Percentiles rank a stretch among this genome's conserved stretches.
Conservation (phyloP, 129 eudicot species). For the Dittrichia graveolens region DNA sequence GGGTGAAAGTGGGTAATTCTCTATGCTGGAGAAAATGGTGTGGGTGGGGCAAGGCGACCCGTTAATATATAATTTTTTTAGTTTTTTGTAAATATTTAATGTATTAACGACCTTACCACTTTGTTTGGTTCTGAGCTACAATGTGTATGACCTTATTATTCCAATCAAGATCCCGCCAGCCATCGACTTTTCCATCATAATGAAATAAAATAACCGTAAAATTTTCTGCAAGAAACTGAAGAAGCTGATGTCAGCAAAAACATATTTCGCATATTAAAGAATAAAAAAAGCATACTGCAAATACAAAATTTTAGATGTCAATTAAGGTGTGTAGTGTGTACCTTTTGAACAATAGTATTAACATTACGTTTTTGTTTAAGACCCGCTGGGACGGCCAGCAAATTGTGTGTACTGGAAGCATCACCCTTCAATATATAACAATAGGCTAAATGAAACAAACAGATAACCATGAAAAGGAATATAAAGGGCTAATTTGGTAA, state of each 20-base stretch:
- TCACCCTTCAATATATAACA: constrained; percentile 40
- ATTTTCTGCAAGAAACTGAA: constrained; percentile 93
- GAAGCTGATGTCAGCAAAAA: constrained; percentile 26
- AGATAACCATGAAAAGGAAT: background rate
- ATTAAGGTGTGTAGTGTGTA: constrained; percentile 21
- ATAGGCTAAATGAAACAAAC: constrained; percentile 5
- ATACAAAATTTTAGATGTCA: constrained; percentile 4
- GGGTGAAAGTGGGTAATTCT: background rate
- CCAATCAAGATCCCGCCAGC: constrained; percentile 90
- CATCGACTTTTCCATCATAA: constrained; percentile 87
- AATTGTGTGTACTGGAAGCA: constrained; percentile 47
- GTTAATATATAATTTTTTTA: background rate
- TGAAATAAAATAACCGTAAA: constrained; percentile 85
- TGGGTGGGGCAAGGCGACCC: background rate
- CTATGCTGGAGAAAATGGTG: background rate
- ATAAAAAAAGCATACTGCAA: constrained; percentile 9
- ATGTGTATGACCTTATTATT: constrained; percentile 72
- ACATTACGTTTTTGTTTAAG: constrained; percentile 74
- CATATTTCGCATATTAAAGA: constrained; percentile 6
- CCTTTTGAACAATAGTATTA: constrained; percentile 72
- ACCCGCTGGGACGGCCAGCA: constrained; percentile 85
- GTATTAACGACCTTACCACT: constrained; percentile 53
- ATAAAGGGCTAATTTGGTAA: no score
- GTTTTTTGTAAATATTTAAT: background rate
- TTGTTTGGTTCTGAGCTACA: constrained; percentile 88